These are phyloP conservation scores for Cantharellus cinnabarinus DNA, from an alignment of 768 basidiomycete species.

Conservation along the genomic window DNA sequence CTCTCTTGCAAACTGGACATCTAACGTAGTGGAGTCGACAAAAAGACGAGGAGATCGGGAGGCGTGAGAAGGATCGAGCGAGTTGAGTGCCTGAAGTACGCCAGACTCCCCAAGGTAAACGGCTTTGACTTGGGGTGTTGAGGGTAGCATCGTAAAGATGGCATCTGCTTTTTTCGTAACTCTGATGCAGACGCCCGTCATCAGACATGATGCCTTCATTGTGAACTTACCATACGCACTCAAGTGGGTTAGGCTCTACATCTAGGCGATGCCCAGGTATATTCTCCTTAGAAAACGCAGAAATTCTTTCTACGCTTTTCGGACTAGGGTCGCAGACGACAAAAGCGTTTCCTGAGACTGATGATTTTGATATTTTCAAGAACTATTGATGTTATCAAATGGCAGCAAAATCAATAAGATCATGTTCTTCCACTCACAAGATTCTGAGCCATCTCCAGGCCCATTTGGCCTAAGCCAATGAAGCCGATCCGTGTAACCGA, in stretches of 20 bases:
- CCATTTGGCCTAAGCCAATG: constrained; percentile 79
- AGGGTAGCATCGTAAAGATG: constrained; percentile 81
- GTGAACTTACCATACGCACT: constrained; percentile 29
- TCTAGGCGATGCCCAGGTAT: constrained; percentile 37
- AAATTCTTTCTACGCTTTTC: constrained; percentile 33
- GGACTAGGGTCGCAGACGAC: constrained; percentile 62
- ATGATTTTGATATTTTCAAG: no score
- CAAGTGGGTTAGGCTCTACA: constrained; percentile 42
- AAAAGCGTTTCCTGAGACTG: constrained; percentile 21
- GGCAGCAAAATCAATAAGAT: background rate
- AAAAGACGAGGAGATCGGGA: constrained; percentile 27
- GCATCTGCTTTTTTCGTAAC: constrained; percentile 19
- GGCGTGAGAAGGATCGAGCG: constrained; percentile 21
- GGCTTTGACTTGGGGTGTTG: constrained; percentile 63
- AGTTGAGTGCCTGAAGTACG: constrained; percentile 8
- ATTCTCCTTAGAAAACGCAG: constrained; percentile 31
- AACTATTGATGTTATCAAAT: no score
- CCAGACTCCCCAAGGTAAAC: constrained; percentile 35
- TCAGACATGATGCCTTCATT: background rate
- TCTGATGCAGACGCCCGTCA: constrained; percentile 6
- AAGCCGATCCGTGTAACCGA: constrained; percentile 28
- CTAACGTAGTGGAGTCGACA: constrained; percentile 84
- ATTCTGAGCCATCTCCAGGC: constrained; percentile 69
- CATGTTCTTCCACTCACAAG: constrained; percentile 40
- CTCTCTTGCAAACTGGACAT: constrained; percentile 49